Evolutionary conservation across 2,329 filamentous ascomycete genomes (phyloP).

Genomic region (Verticillium longisporum): DNA sequence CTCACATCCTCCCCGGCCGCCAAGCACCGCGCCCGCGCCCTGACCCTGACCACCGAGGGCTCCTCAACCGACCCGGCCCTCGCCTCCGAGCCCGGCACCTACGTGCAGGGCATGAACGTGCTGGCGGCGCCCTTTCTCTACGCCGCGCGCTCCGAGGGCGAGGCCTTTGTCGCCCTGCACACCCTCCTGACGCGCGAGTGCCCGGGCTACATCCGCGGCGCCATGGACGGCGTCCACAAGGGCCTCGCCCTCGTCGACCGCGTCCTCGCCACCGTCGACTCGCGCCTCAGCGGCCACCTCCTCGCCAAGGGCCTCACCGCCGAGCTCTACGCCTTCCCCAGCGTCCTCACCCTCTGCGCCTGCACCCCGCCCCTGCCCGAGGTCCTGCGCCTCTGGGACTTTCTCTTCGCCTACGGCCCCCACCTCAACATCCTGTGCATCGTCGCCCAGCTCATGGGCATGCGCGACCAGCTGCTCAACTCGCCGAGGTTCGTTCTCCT

Average conservation of each 20-base stretch:
- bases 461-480: slow-evolving; percentile 75
- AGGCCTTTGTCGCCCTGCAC: slow-evolving; percentile 89
- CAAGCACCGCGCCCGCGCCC: slow-evolving; percentile 46
- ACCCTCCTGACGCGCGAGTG: slow-evolving; percentile 81
- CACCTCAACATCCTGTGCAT: slow-evolving; percentile 96
- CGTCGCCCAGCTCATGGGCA: slow-evolving; percentile 86
- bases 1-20: slow-evolving; percentile 33
- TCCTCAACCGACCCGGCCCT: slow-evolving; percentile 44
- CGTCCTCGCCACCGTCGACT: slow-evolving; percentile 84
- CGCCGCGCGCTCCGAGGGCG: slow-evolving; percentile 85
- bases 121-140: slow-evolving; percentile 94
- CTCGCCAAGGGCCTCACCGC: slow-evolving; percentile 82
- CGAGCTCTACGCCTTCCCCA: slow-evolving; percentile 94
- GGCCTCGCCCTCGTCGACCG: slow-evolving; percentile 88
- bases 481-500: slow-evolving; percentile 63
- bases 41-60: slow-evolving; percentile 57
- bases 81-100: slow-evolving; percentile 66
- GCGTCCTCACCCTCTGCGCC: slow-evolving; percentile 87
- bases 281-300: slow-evolving; percentile 77
- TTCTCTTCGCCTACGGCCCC: slow-evolving; percentile 89
- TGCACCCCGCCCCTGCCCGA: slow-evolving; percentile 94
- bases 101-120: slow-evolving; percentile 99
- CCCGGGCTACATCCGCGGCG: slow-evolving; percentile 88
- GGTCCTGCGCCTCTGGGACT: slow-evolving; percentile 92
- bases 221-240: slow-evolving; percentile 95